Evolutionary conservation across 768 basidiomycete species (phyloP).

Genomic region (Serpula lacrymans): DNA sequence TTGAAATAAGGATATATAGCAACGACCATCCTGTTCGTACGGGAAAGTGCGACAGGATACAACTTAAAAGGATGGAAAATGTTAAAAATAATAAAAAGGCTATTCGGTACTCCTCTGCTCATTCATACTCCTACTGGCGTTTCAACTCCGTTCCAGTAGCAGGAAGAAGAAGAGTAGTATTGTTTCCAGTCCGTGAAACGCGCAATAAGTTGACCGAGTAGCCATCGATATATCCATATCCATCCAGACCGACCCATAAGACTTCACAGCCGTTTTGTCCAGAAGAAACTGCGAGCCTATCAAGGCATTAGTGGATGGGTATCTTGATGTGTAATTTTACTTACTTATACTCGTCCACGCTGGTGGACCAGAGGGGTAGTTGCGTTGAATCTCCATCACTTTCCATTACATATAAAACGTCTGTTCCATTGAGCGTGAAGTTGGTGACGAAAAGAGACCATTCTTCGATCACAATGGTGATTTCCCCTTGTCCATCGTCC

Average conservation of each 20-base stretch:
- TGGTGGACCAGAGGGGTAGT: slow-evolving; percentile 36
- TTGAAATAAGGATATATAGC: too few species aligned
- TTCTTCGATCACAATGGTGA: slow-evolving; percentile 27
- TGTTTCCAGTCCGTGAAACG: neutral
- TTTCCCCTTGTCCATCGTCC: slow-evolving; percentile 20
- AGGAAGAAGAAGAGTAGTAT: neutral
- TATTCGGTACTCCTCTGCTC: too few species aligned
- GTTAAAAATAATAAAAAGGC: too few species aligned
- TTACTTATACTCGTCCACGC: slow-evolving; percentile 38
- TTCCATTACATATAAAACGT: slow-evolving; percentile 34
- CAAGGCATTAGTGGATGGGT: neutral
- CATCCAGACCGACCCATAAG: slow-evolving; percentile 18
- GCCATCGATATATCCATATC: slow-evolving; percentile 22
- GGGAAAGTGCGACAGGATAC: too few species aligned
- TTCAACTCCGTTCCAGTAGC: neutral
- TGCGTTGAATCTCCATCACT: slow-evolving; percentile 9
- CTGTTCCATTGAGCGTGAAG: slow-evolving; percentile 29
- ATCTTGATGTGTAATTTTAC: neutral
- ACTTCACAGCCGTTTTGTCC: slow-evolving; percentile 15
- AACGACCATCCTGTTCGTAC: too few species aligned
- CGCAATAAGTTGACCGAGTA: slow-evolving; percentile 12
- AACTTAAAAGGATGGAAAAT: too few species aligned
- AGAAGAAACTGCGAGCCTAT: slow-evolving; percentile 14
- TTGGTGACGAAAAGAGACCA: slow-evolving; percentile 29
- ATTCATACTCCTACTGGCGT: too few species aligned